Conservation (phyloP, 352 stramenopile species). For the Saprolegnia diclina region DNA sequence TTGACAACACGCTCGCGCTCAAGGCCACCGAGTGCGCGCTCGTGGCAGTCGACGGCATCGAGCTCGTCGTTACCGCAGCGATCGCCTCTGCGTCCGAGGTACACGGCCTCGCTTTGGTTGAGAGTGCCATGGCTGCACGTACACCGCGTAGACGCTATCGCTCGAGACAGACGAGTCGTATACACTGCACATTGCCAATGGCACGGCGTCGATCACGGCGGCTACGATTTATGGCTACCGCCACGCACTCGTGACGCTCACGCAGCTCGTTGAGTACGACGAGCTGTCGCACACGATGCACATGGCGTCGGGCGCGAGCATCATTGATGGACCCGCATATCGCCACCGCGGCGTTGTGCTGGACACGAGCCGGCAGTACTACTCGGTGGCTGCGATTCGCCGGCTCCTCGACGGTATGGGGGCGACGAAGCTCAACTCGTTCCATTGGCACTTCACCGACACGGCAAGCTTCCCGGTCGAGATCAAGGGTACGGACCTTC, state of each 20-base stretch:
- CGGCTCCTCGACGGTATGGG: slow-evolving; percentile 24
- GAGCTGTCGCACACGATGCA: slow-evolving; percentile 22
- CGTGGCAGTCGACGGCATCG: not conserved
- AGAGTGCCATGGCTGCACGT: not conserved
- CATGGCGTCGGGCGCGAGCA: not conserved
- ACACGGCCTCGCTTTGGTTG: not conserved
- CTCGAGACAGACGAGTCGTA: slow-evolving; percentile 22
- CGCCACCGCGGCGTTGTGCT: slow-evolving; percentile 20
- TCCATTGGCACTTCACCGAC: slow-evolving; percentile 30
- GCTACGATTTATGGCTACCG: slow-evolving; percentile 17
- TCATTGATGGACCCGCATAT: slow-evolving; percentile 4
- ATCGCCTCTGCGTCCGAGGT: slow-evolving; percentile 14
- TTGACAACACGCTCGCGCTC: slow-evolving; percentile 4
- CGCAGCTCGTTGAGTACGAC: slow-evolving; percentile 24
- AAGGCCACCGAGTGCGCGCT: slow-evolving; percentile 22
- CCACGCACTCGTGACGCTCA: slow-evolving; percentile 24
- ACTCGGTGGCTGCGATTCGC: slow-evolving; percentile 21
- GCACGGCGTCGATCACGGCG: slow-evolving; percentile 3
- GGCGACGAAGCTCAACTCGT: slow-evolving; percentile 25
- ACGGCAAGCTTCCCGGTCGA: slow-evolving; percentile 27
- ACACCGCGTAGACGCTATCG: not conserved
- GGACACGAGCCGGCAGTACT: slow-evolving; percentile 28
- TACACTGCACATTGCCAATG: not conserved
- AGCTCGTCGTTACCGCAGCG: slow-evolving; percentile 3
- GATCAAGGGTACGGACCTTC: slow-evolving; percentile 18